A percentile compares a stretch with the other conserved stretches of the same genome.
phyloP scores from a whole-genome alignment of 805 yeast species.

The Ogataea pini region DNA sequence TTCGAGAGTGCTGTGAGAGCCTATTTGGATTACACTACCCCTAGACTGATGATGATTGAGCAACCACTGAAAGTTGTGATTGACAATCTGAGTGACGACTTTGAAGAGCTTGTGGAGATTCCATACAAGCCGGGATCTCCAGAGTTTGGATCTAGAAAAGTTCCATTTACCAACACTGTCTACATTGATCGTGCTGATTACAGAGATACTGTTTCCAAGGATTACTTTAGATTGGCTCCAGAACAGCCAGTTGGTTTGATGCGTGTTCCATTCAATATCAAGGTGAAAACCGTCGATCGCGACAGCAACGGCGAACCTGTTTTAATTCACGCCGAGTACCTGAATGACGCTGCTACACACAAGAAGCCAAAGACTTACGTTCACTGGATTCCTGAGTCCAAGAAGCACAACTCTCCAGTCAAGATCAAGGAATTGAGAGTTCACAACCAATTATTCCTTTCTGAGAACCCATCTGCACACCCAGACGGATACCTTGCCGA shows the following conservation, averaged over 20 bases:
- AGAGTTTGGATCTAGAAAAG: slow-evolving; percentile 70
- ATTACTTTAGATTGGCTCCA: slow-evolving; percentile 91
- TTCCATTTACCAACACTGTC: slow-evolving; percentile 74
- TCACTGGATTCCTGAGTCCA: slow-evolving; percentile 89
- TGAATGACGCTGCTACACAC: slow-evolving; percentile 54
- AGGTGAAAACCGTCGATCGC: slow-evolving; percentile 66
- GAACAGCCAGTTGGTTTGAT: slow-evolving; percentile 93
- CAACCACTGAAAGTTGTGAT: slow-evolving; percentile 83
- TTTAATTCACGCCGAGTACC: slow-evolving; percentile 77
- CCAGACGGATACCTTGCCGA: slow-evolving; percentile 90
- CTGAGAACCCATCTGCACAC: slow-evolving; percentile 86
- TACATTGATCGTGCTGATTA: slow-evolving; percentile 90
- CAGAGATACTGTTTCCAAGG: slow-evolving; percentile 63
- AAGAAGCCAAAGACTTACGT: slow-evolving; percentile 93
- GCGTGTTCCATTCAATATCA: slow-evolving; percentile 82
- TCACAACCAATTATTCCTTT: slow-evolving; percentile 82
- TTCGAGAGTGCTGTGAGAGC: slow-evolving; percentile 88
- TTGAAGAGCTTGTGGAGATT: slow-evolving; percentile 65
- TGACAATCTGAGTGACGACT: slow-evolving; percentile 78
- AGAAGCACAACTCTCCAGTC: slow-evolving; percentile 62
- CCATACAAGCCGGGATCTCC: slow-evolving; percentile 89
- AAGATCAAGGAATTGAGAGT: slow-evolving; percentile 75
- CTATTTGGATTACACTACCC: slow-evolving; percentile 86
- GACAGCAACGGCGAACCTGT: slow-evolving; percentile 62
- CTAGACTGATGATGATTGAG: slow-evolving; percentile 89